Evolutionary conservation across 2,329 filamentous ascomycete species (phyloP).

Genomic region (Fusarium sp.): DNA sequence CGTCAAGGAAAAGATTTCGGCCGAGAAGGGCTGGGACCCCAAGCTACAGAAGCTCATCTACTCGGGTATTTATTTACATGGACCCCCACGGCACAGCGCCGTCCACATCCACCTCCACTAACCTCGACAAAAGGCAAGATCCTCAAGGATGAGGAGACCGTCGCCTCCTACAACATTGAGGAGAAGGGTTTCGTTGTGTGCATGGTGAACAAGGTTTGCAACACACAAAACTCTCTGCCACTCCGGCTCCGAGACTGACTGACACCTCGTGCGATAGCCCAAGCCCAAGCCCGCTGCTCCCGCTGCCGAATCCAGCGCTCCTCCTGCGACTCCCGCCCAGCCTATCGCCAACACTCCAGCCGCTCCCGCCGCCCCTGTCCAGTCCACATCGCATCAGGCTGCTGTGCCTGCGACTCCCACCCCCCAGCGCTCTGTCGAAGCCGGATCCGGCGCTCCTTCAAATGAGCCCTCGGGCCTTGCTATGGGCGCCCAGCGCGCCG

Average conservation of each 20-base stretch:
- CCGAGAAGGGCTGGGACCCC: constrained; percentile 93
- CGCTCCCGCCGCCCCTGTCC: constrained; percentile 54
- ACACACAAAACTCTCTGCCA: not conserved
- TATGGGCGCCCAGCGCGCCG: constrained; percentile 81
- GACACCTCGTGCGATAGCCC: constrained; percentile 45
- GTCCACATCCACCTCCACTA: constrained; percentile 19
- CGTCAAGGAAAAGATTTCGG: constrained; percentile 90
- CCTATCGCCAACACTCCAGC: constrained; percentile 68
- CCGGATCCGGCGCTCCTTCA: constrained; percentile 54
- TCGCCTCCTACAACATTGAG: constrained; percentile 97
- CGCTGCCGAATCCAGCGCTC: constrained; percentile 65
- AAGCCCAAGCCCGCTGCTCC: constrained; percentile 72
- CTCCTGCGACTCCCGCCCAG: constrained; percentile 64
- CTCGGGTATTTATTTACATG: constrained; percentile 73
- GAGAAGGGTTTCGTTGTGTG: constrained; percentile 99
- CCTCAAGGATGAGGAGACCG: constrained; percentile 94
- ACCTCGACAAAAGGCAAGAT: constrained; percentile 78
- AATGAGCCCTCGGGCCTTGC: constrained; percentile 76
- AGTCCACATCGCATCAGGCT: constrained; percentile 56
- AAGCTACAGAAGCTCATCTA: constrained; percentile 96
- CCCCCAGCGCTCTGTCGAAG: constrained; percentile 56
- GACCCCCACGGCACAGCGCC: not conserved
- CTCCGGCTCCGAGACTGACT: constrained; percentile 18
- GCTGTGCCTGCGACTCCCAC: constrained; percentile 62
- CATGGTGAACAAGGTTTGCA: constrained; percentile 90